A percentile compares a stretch with the other conserved stretches of the same genome.
phyloP scores from a whole-genome alignment of 2,329 filamentous ascomycete genomes.

The Metarhizium album region DNA sequence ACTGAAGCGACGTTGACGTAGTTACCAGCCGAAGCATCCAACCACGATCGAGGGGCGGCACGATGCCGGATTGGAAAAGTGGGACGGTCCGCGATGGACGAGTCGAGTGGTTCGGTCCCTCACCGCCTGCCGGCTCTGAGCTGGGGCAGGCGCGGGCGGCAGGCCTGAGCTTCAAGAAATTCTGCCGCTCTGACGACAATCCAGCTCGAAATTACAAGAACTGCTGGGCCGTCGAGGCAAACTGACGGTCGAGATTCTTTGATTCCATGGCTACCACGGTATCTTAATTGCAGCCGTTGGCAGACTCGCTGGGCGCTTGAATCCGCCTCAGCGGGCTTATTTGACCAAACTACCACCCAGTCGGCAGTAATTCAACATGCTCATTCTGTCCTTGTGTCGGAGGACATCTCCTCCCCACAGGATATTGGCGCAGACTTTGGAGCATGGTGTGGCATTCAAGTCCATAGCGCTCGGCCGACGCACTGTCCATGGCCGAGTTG shows the following conservation, averaged over 20 bases:
- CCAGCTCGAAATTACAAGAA: not conserved
- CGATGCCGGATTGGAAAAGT: not conserved
- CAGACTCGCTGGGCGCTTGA: not conserved
- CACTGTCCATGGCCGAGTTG: conserved; percentile 5
- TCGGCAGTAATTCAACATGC: conserved; percentile 6
- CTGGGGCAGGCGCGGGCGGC: not conserved
- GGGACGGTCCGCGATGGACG: not conserved
- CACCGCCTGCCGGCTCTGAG: not conserved
- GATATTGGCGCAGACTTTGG: not conserved
- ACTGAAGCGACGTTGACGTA: conserved; percentile 2
- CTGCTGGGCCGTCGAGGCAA: not conserved
- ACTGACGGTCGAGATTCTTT: not conserved
- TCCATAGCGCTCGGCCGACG: not conserved
- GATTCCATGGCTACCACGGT: not conserved
- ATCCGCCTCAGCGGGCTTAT: not conserved
- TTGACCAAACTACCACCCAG: not conserved
- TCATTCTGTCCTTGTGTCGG: conserved; percentile 8
- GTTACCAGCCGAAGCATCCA: not conserved
- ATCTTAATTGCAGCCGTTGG: not conserved
- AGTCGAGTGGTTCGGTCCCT: not conserved
- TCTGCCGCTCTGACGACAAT: not conserved
- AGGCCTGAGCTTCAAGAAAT: not conserved
- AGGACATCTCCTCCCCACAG: conserved; percentile 1
- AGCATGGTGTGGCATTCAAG: not conserved
- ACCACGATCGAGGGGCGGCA: not conserved